phyloP scores from a whole-genome alignment of 2,329 filamentous ascomycete species.

The Tolypocladium capitatum region DNA sequence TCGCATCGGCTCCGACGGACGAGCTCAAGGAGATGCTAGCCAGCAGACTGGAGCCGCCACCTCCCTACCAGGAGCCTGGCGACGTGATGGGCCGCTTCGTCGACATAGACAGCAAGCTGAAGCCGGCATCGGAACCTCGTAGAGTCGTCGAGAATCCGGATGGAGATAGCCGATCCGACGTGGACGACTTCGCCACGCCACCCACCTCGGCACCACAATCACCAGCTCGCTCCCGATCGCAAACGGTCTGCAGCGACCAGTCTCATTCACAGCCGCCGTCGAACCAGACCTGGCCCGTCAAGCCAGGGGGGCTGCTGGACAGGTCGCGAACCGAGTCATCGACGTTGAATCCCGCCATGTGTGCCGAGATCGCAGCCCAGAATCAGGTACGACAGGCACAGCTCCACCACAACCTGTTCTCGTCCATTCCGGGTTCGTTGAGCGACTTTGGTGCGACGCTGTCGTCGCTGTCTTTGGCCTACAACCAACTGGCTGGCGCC shows the following conservation, averaged over 20 bases:
- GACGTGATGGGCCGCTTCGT: slow-evolving; percentile 15
- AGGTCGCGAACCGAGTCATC: slow-evolving; percentile 53
- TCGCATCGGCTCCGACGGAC: slow-evolving; percentile 64
- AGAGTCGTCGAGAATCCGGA: slow-evolving; percentile 15
- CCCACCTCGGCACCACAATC: slow-evolving; percentile 40
- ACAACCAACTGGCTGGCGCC: slow-evolving; percentile 57
- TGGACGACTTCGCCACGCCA: slow-evolving; percentile 43
- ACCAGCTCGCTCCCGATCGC: slow-evolving; percentile 33
- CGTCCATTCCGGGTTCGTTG: slow-evolving; percentile 55
- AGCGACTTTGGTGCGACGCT: slow-evolving; percentile 59
- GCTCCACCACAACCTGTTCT: slow-evolving; percentile 66
- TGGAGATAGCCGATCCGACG: slow-evolving; percentile 36
- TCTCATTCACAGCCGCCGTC: slow-evolving; percentile 31
- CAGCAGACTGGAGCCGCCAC: slow-evolving; percentile 48
- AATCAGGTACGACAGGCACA: slow-evolving; percentile 45
- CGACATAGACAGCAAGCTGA: slow-evolving; percentile 13
- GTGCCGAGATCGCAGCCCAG: slow-evolving; percentile 38
- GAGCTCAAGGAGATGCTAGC: slow-evolving; percentile 66
- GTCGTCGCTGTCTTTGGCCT: slow-evolving; percentile 57
- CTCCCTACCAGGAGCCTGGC: slow-evolving; percentile 22
- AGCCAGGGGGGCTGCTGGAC: slow-evolving; percentile 52
- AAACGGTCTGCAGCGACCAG: slow-evolving; percentile 30
- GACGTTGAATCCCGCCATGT: slow-evolving; percentile 43
- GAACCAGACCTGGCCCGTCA: slow-evolving; percentile 36
- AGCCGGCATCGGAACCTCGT: neutral